Conservation (phyloP, 768 basidiomycete species). For the Hygrocybe punicea region DNA sequence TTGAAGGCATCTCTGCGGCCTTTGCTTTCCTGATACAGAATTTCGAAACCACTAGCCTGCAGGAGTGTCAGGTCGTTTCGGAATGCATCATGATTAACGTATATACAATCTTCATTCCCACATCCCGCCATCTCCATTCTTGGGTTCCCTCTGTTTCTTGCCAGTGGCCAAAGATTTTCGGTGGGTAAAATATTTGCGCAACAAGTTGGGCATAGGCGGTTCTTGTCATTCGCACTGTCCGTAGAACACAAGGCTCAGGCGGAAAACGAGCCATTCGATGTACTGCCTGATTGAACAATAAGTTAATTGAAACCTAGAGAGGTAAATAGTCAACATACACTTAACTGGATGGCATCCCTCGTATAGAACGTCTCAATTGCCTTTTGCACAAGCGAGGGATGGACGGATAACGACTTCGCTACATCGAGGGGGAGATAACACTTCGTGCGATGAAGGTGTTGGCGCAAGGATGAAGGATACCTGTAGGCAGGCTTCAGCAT, state of each 20-base stretch:
- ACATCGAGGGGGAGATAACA: constrained; percentile 80
- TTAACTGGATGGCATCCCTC: constrained; percentile 83
- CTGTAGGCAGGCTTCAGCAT: constrained; percentile 23
- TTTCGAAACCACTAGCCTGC: constrained; percentile 94
- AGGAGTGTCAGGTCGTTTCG: neutral
- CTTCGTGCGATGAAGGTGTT: constrained; percentile 73
- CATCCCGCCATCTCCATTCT: constrained; percentile 75
- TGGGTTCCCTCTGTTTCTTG: constrained; percentile 57
- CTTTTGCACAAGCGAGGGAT: constrained; percentile 74
- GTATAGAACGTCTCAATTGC: constrained; percentile 94
- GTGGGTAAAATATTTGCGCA: constrained; percentile 89
- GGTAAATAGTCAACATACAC: constrained; percentile 48
- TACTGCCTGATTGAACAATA: constrained; percentile 53
- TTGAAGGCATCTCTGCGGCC: constrained; percentile 43
- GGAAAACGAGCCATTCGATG: constrained; percentile 90
- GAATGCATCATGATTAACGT: neutral
- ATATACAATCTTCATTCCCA: constrained; percentile 90
- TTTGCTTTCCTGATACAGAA: constrained; percentile 86
- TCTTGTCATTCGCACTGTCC: constrained; percentile 74
- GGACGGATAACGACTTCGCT: constrained; percentile 60
- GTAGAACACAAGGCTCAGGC: constrained; percentile 60
- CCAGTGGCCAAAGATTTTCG: constrained; percentile 82
- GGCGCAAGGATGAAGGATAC: constrained; percentile 63
- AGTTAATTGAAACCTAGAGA: neutral
- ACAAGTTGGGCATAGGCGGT: constrained; percentile 91